A percentile compares a stretch with the other conserved stretches of the same genome.
Evolutionary conservation across 1,139 yeast species (phyloP).

Genomic region (Saccharomyces hybrid): DNA sequence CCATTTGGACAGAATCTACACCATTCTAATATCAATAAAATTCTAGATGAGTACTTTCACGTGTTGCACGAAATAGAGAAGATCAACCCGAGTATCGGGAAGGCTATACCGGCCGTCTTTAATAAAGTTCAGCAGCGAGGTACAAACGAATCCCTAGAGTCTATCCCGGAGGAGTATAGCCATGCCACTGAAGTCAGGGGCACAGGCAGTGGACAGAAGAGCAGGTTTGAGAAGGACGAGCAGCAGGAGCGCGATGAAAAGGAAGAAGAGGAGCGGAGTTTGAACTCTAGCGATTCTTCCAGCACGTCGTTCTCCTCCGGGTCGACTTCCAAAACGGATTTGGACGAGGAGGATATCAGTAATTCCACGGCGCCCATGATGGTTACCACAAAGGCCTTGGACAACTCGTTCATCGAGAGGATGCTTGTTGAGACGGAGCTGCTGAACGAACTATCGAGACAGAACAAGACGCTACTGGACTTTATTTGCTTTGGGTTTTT

Average conservation of each 20-base stretch:
- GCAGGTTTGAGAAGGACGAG: background rate
- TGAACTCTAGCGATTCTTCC: background rate
- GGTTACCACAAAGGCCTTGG: conserved; percentile 41
- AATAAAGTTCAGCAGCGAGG: background rate
- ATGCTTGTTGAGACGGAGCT: conserved; percentile 57
- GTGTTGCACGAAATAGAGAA: conserved; percentile 24
- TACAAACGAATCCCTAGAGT: background rate
- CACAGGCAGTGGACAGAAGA: background rate
- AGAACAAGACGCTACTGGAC: conserved; percentile 45
- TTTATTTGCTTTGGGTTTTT: conserved; percentile 38
- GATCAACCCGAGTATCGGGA: conserved; percentile 5
- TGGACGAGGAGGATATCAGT: conserved; percentile 26
- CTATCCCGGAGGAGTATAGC: background rate
- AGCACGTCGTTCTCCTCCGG: background rate
- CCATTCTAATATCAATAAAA: conserved; percentile 33
- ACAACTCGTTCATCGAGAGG: conserved; percentile 51
- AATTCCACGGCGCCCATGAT: conserved; percentile 9
- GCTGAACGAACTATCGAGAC: conserved; percentile 44
- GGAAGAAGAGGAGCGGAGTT: conserved; percentile 1
- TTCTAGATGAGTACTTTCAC: conserved; percentile 33
- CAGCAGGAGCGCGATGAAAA: background rate
- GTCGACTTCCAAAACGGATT: conserved; percentile 33
- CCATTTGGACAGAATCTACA: conserved; percentile 39
- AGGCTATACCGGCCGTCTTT: background rate
- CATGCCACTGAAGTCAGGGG: background rate